Percentiles rank a stretch among this genome's conserved stretches.
Evolutionary conservation across 2,329 filamentous ascomycete genomes (phyloP).

Genomic region (Paecilomyces niveus): DNA sequence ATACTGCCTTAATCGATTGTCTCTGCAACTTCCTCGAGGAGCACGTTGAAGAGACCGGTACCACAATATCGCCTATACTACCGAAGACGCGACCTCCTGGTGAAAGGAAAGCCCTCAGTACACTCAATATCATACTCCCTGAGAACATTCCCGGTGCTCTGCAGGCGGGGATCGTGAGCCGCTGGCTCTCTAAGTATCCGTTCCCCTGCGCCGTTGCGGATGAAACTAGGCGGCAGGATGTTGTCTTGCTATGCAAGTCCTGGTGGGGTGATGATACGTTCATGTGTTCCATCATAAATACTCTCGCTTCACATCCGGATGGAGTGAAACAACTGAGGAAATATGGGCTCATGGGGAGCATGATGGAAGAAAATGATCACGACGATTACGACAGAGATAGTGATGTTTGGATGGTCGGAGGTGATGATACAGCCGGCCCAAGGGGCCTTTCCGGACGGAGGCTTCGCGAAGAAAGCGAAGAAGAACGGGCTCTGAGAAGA

Average conservation of each 20-base stretch:
- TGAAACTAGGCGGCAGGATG: conserved; percentile 37
- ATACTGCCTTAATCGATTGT: conserved; percentile 33
- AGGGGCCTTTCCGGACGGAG: conserved; percentile 23
- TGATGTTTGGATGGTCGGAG: conserved; percentile 47
- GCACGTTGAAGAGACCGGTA: conserved; percentile 26
- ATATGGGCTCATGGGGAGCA: conserved; percentile 35
- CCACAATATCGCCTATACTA: conserved; percentile 30
- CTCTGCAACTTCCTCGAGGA: conserved; percentile 35
- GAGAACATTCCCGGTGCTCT: conserved; percentile 53
- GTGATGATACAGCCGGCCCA: conserved; percentile 44
- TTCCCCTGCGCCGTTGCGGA: conserved; percentile 54
- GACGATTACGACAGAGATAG: conserved; percentile 45
- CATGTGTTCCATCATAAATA: conserved; percentile 38
- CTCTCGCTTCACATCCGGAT: conserved; percentile 30
- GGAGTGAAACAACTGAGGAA: conserved; percentile 35
- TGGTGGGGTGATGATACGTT: conserved; percentile 36
- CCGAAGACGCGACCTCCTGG: conserved; percentile 34
- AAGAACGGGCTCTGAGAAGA: conserved; percentile 65
- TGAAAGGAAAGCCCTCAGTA: conserved; percentile 36
- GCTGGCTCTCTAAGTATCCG: conserved; percentile 66
- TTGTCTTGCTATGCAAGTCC: conserved; percentile 33
- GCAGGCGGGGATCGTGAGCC: conserved; percentile 59
- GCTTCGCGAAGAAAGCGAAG: conserved; percentile 24
- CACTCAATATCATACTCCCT: conserved; percentile 57
- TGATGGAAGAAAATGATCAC: conserved; percentile 46